Percentiles rank a stretch among this genome's conserved stretches.
phyloP scores from a whole-genome alignment of 2,329 filamentous ascomycete genomes.

The Colletotrichum gloeosporioides region DNA sequence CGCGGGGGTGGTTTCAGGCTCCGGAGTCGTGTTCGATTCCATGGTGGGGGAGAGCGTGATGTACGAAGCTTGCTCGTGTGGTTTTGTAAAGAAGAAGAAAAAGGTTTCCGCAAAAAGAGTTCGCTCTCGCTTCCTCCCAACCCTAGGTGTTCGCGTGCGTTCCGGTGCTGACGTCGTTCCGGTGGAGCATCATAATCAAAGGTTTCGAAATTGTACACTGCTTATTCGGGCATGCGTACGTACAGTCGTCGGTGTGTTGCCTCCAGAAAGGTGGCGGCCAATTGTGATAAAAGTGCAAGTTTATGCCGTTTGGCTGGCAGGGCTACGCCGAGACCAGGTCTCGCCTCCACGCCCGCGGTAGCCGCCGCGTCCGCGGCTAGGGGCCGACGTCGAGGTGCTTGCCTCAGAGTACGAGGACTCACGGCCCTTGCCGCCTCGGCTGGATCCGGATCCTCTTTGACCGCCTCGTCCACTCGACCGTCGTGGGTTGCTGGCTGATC shows the following conservation, averaged over 20 bases:
- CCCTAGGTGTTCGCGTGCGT: background rate
- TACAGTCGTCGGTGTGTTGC: background rate
- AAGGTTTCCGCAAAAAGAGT: constrained; percentile 1
- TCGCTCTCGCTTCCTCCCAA: constrained; percentile 5
- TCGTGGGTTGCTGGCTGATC: constrained; percentile 36
- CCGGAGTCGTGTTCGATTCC: background rate
- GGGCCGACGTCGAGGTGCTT: constrained; percentile 25
- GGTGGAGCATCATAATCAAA: background rate
- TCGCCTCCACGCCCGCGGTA: constrained; percentile 46
- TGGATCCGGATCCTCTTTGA: constrained; percentile 19
- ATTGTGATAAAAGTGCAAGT: background rate
- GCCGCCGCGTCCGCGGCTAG: constrained; percentile 40
- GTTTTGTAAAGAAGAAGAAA: background rate
- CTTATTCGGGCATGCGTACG: background rate
- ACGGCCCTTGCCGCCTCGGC: constrained; percentile 24
- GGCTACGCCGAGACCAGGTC: constrained; percentile 41
- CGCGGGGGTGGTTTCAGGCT: background rate
- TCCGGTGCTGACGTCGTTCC: background rate
- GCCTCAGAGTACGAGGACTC: constrained; percentile 21
- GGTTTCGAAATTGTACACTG: background rate
- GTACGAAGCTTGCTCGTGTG: background rate
- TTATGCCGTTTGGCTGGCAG: constrained; percentile 18
- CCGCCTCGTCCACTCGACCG: constrained; percentile 26
- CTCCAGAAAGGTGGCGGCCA: background rate
- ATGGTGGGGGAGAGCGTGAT: background rate